These are phyloP conservation scores for Xylaria grammica DNA, from an alignment of 495 filamentous ascomycete species.

Conservation along the genomic window DNA sequence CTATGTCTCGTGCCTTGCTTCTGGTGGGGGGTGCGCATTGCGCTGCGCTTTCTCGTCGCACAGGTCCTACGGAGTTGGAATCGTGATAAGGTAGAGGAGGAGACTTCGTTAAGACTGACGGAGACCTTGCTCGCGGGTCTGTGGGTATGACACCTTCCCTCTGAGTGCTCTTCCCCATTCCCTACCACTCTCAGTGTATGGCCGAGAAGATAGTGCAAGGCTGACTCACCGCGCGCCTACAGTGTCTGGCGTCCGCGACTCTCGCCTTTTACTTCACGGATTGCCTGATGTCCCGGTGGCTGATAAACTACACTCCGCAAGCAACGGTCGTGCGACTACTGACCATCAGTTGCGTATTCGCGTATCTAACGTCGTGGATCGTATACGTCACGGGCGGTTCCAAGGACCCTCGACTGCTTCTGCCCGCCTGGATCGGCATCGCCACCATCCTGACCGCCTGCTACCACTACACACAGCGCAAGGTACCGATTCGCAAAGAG, in stretches of 20 bases:
- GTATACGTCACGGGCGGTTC: slow-evolving; percentile 76
- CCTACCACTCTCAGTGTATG: not conserved
- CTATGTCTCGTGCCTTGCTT: slow-evolving; percentile 50
- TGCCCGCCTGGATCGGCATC: slow-evolving; percentile 86
- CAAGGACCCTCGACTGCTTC: slow-evolving; percentile 75
- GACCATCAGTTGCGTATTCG: slow-evolving; percentile 78
- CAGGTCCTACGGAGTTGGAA: slow-evolving; percentile 30
- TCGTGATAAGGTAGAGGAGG: slow-evolving; percentile 23
- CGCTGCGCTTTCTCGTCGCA: slow-evolving; percentile 50
- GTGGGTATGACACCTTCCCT: slow-evolving; percentile 65
- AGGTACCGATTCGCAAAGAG: slow-evolving; percentile 81
- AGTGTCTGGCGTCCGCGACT: slow-evolving; percentile 85
- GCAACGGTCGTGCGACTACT: slow-evolving; percentile 84
- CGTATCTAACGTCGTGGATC: slow-evolving; percentile 80
- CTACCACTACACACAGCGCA: slow-evolving; percentile 82
- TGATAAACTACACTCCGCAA: slow-evolving; percentile 84
- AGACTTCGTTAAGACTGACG: slow-evolving; percentile 61
- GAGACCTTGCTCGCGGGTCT: slow-evolving; percentile 81
- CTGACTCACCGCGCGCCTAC: slow-evolving; percentile 9
- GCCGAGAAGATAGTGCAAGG: not conserved
- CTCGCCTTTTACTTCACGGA: slow-evolving; percentile 90
- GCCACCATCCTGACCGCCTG: slow-evolving; percentile 77
- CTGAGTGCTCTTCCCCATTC: not conserved
- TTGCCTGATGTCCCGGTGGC: slow-evolving; percentile 92
- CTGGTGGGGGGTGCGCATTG: slow-evolving; percentile 49